These are phyloP conservation scores for Eutypa lata DNA, from an alignment of 2,329 filamentous ascomycete species.

Conservation along the genomic window DNA sequence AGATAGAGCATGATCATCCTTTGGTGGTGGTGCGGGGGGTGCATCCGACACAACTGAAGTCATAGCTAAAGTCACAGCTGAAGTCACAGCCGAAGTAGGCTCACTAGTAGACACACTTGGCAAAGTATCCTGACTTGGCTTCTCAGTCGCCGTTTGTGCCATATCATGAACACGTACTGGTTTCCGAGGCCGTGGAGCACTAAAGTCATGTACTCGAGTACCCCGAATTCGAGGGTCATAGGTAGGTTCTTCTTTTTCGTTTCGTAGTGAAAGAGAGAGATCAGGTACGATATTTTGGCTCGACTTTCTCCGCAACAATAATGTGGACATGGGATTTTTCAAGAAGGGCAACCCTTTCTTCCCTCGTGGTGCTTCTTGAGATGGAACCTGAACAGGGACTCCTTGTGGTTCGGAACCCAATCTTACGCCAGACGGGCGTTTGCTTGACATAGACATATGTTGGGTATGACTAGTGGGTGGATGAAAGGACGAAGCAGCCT, in stretches of 20 bases:
- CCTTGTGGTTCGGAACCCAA: conserved; percentile 35
- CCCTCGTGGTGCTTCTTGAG: conserved; percentile 40
- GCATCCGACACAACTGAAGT: conserved; percentile 14
- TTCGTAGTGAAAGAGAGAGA: conserved; percentile 37
- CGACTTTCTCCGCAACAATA: conserved; percentile 55
- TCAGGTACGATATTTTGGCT: conserved; percentile 45
- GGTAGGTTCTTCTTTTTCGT: conserved; percentile 39
- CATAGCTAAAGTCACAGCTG: no score
- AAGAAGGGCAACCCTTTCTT: conserved; percentile 56
- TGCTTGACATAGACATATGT: conserved; percentile 32
- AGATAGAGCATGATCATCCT: conserved; percentile 29
- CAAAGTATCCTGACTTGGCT: conserved; percentile 16
- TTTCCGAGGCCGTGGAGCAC: conserved; percentile 52
- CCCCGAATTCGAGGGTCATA: conserved; percentile 65
- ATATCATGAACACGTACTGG: conserved; percentile 30
- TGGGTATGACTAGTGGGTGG: conserved; percentile 48
- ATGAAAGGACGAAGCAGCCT: conserved; percentile 41
- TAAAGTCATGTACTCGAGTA: conserved; percentile 64
- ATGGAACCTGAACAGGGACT: conserved; percentile 25
- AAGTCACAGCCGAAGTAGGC: no score
- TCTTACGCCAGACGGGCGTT: conserved; percentile 40
- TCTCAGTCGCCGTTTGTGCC: conserved; percentile 13
- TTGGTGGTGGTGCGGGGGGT: conserved; percentile 36
- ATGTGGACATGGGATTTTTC: conserved; percentile 57
- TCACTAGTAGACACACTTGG: conserved; percentile 13